Evolutionary conservation across 768 basidiomycete species (phyloP), one percentile per base, ranked within the genome.

Genomic region (Trametes cubensis): DNA sequence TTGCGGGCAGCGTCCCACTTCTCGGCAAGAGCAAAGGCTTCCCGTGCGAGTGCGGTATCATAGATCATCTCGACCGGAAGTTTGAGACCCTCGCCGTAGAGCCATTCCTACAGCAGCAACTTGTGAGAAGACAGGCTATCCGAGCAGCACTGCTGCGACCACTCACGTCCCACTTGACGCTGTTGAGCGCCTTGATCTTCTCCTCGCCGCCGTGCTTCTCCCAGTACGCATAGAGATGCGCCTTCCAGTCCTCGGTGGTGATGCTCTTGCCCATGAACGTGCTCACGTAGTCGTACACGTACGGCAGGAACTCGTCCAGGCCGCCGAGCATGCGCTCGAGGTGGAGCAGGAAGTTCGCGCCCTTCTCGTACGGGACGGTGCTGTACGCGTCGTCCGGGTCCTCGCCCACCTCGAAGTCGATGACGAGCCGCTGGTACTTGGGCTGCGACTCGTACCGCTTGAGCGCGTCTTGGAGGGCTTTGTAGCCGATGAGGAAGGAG

Each of bases 261-360:
- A 95, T 93, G 64, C 89, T 91, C 73, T 86, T 83, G 7, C 92
- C 90, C 68, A 85, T 86, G 75, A 89, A 96, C 0, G 88, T 91
- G 55, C 81, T 78, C 46, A 92, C 90, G 70, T 96, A 96, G 71
- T 92, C 85, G 65, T 81, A 84, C 54, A 91, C 83, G 69, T 95
- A 95, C 0, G 92, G 92, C 20, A 94, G 75, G 78, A 96, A 94
- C 17, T 85, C 83, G 48, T 95, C 86, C 56, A 93, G 76, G 3
- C 92, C 92, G n/a, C 92, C 92, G 0, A 95, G 77, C 6, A 80
- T 86, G 38, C 82, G 78, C 72, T 94, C 90, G 21, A 98, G 81
- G 71, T 92, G 82, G 18, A 95, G 82, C 17, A 98, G 77, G 67
- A 98, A 86, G 72, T 94, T 96, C 7, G 92, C 82, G 25, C 95